Evolutionary conservation across 2,329 filamentous ascomycete genomes (phyloP).

Genomic region (Bipolaris cookei): DNA sequence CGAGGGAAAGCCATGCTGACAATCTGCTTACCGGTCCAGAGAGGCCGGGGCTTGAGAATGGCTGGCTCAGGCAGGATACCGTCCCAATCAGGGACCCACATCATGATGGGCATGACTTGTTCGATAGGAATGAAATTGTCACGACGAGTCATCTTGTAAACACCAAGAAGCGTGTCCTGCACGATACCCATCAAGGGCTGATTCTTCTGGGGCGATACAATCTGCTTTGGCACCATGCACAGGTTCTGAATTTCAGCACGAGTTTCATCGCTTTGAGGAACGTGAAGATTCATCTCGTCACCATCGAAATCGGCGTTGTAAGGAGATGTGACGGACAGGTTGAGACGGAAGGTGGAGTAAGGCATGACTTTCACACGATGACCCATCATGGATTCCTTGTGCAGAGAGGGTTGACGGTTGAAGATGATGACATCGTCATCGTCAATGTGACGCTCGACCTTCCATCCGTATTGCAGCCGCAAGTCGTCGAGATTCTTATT

Average conservation of each 20-base stretch:
- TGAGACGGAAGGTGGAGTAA: slow-evolving; percentile 97
- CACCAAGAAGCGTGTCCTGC: slow-evolving; percentile 93
- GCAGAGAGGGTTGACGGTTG: slow-evolving; percentile 97
- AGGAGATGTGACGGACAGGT: slow-evolving; percentile 94
- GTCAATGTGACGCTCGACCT: slow-evolving; percentile 95
- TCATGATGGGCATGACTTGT: slow-evolving; percentile 92
- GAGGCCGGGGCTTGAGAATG: slow-evolving; percentile 88
- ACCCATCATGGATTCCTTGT: slow-evolving; percentile 99
- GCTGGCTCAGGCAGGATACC: slow-evolving; percentile 90
- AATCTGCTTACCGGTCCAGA: slow-evolving; percentile 98
- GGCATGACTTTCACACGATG: slow-evolving; percentile 98
- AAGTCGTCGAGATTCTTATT: slow-evolving; percentile 88
- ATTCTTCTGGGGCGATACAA: slow-evolving; percentile 97
- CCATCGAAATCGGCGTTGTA: slow-evolving; percentile 99
- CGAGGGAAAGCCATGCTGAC: slow-evolving; percentile 89
- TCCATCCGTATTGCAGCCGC: slow-evolving; percentile 93
- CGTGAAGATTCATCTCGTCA: slow-evolving; percentile 99
- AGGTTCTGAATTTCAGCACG: slow-evolving; percentile 92
- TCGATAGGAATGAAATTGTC: slow-evolving; percentile 91
- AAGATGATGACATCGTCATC: slow-evolving; percentile 99
- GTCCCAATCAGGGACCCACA: slow-evolving; percentile 98
- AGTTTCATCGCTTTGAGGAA: slow-evolving; percentile 96
- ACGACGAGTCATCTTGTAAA: slow-evolving; percentile 94
- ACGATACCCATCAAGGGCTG: slow-evolving; percentile 99
- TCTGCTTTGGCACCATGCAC: slow-evolving; percentile 97